These are phyloP conservation scores for Ogataea neopini DNA, from an alignment of 805 yeast genomes.

Conservation along the genomic window DNA sequence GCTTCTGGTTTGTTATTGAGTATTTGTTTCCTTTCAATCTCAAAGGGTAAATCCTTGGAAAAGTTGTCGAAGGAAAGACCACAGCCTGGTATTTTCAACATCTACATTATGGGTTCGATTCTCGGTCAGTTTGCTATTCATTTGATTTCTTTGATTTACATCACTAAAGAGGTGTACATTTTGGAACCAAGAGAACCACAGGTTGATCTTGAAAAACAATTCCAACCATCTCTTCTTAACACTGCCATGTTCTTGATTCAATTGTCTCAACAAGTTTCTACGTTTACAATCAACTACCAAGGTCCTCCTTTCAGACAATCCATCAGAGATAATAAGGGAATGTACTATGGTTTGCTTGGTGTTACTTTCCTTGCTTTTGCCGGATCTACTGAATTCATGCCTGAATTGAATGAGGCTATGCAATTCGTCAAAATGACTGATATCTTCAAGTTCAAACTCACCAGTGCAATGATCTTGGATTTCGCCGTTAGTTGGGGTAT, in stretches of 20 bases:
- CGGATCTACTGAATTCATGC: slow-evolving; percentile 92
- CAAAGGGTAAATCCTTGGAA: slow-evolving; percentile 89
- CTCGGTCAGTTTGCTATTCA: slow-evolving; percentile 96
- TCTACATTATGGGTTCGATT: slow-evolving; percentile 96
- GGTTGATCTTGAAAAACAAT: slow-evolving; percentile 85
- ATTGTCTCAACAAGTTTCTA: slow-evolving; percentile 94
- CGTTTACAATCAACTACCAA: slow-evolving; percentile 96
- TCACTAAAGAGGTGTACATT: slow-evolving; percentile 78
- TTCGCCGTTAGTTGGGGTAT: slow-evolving; percentile 73
- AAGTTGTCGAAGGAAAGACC: slow-evolving; percentile 93
- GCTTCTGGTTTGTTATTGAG: slow-evolving; percentile 90
- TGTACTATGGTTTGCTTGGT: slow-evolving; percentile 93
- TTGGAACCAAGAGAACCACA: slow-evolving; percentile 92
- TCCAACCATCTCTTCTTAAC: slow-evolving; percentile 86
- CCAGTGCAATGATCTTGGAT: slow-evolving; percentile 72
- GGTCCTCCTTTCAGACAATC: slow-evolving; percentile 96
- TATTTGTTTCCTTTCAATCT: slow-evolving; percentile 92
- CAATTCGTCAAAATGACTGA: slow-evolving; percentile 84
- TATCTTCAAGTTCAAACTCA: slow-evolving; percentile 74
- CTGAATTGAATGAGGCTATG: slow-evolving; percentile 91
- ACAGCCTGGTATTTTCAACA: slow-evolving; percentile 94
- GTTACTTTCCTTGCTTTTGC: slow-evolving; percentile 86
- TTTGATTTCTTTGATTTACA: slow-evolving; percentile 75
- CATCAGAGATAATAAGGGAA: slow-evolving; percentile 87
- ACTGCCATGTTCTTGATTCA: slow-evolving; percentile 95